Percentiles rank a stretch among this genome's conserved stretches.
phyloP scores from a whole-genome alignment of 2,329 filamentous ascomycete species.

The Dendryphion nanum region DNA sequence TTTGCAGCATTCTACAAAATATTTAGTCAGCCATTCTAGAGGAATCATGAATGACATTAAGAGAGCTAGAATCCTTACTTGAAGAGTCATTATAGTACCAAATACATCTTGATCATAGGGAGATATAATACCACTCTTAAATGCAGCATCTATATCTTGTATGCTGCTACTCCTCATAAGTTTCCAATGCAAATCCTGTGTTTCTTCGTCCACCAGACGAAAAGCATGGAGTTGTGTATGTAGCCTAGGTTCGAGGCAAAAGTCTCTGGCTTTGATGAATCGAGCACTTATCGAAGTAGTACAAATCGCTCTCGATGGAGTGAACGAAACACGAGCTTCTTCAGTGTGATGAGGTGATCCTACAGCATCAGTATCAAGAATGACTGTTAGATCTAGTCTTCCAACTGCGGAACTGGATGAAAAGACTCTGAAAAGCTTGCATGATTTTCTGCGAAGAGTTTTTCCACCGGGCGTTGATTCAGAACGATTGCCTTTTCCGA shows the following conservation, averaged over 20 bases:
- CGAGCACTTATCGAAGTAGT: neutral
- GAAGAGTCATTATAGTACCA: conserved; percentile 7
- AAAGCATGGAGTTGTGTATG: conserved; percentile 5
- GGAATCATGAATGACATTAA: neutral
- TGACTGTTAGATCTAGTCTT: neutral
- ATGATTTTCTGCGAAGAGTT: neutral
- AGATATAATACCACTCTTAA: conserved; percentile 11
- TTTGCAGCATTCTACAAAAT: conserved; percentile 7
- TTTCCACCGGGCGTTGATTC: neutral
- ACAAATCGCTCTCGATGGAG: neutral
- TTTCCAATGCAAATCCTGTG: neutral
- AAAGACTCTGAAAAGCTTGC: neutral
- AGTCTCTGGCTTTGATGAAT: conserved; percentile 1
- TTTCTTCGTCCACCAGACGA: conserved; percentile 3
- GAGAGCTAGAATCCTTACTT: conserved; percentile 6
- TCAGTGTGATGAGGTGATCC: neutral
- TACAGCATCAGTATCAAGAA: neutral
- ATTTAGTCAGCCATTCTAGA: neutral
- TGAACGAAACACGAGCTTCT: neutral
- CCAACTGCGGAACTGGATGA: neutral
- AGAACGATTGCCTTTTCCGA: neutral
- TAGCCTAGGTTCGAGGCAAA: conserved; percentile 1
- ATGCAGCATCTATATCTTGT: conserved; percentile 10
- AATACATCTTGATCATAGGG: conserved; percentile 7
- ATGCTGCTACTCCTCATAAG: conserved; percentile 5